Evolutionary conservation across 2,329 filamentous ascomycete genomes (phyloP), one percentile per base, ranked within the genome.

Genomic region (Colletotrichum karsti): DNA sequence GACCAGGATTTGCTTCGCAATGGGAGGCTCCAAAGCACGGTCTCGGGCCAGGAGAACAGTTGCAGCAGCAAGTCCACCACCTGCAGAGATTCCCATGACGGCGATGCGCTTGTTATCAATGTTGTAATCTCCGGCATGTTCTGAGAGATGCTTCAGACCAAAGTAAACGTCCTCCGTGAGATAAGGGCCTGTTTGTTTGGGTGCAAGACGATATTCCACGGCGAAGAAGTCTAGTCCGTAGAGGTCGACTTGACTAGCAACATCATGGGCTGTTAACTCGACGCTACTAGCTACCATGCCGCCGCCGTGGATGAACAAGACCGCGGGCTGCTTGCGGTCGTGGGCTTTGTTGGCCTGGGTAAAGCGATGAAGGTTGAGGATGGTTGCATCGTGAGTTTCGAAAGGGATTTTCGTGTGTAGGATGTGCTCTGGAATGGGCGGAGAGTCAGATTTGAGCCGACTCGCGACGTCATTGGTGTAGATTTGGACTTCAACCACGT

Each of bases 181-280:
- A 0, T 71, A 72, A 0, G 81, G 79, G 9, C 77, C 77, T 0
- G 72, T 74, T 33, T 80, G 63, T 67, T 85, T 83, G 0, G 83
- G 83, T 0, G 82, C 79, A 1, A 82, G 75, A 2, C 82, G 77
- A 71, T 83, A 85, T 15, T 83, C 79, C 24, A 83, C 73, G 0
- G 74, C 74, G 44, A 81, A 75, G 33, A 81, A 72, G 6, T 77
- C 77, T 1, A 83, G 73, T 2, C 77, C 74, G 1, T 76, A 73
- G 1, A 67, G 58, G 5, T 57, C 44, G 3, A 76, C 77, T 13
- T 74, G 72, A 9, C 50, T 50, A 3, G 76, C 70, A 22, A 81
- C 70, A 2, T 72, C 39, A 1, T 69, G 46, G 3, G 72, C 70
- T 24, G 71, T 74, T 12, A 77, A 12, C 1, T 75, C 72, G 20